Percentiles rank a stretch among this genome's conserved stretches.
phyloP scores from a whole-genome alignment of 1,284 basidiomycete genomes.

The Xanthoconium separans region DNA sequence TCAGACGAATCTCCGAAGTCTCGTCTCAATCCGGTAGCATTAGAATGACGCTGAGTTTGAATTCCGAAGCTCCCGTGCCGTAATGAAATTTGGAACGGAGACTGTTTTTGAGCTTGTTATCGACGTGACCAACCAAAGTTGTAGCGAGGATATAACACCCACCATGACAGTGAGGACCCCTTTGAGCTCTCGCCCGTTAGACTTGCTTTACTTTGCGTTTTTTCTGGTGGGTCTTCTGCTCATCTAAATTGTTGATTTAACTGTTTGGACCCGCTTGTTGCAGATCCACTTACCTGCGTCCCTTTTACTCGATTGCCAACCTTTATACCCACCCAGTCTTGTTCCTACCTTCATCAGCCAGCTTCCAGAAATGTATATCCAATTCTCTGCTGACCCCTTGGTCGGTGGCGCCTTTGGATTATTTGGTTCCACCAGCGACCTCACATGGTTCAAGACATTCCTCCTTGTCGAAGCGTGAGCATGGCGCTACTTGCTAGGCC shows the following conservation, averaged over 20 bases:
- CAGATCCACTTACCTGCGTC: constrained; percentile 67
- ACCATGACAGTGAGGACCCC: constrained; percentile 24
- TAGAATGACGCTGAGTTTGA: no score
- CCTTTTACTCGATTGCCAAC: constrained; percentile 66
- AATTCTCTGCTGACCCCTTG: constrained; percentile 61
- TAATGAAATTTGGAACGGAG: no score
- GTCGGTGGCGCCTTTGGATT: constrained; percentile 52
- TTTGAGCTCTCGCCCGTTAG: constrained; percentile 54
- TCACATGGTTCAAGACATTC: constrained; percentile 70
- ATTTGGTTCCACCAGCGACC: constrained; percentile 36
- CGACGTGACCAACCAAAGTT: no score
- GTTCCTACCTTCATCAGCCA: constrained; percentile 46
- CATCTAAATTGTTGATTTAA: background rate
- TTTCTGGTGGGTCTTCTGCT: constrained; percentile 47
- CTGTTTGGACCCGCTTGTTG: background rate
- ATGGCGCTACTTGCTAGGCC: constrained; percentile 7
- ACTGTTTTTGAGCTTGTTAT: no score
- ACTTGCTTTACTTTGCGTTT: constrained; percentile 63
- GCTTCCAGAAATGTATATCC: constrained; percentile 48
- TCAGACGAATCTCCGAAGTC: no score
- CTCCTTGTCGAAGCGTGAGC: constrained; percentile 56
- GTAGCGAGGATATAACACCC: background rate
- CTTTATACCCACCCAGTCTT: constrained; percentile 54
- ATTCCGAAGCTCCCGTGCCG: no score
- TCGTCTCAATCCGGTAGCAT: no score